Evolutionary conservation across 2,329 filamentous ascomycete species (phyloP), one percentile per base, ranked within the genome.

Genomic region (Akanthomyces uredinophilus): DNA sequence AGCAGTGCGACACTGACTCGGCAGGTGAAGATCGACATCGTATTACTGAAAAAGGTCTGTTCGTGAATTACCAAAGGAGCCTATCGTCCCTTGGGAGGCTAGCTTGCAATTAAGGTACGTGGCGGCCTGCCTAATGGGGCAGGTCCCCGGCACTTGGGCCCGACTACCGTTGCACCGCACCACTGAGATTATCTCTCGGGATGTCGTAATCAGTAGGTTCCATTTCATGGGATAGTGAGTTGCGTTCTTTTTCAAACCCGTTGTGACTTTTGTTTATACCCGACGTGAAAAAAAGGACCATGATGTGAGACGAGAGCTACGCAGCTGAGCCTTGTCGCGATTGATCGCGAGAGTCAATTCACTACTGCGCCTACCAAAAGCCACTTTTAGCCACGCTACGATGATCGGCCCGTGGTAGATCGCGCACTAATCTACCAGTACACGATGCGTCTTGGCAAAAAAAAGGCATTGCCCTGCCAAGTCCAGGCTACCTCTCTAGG

Each of bases 41-140:
- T 8, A n/a, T 43, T 24, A 20, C 7, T 14, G 13, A 5, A 32
- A 5, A 11, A 16, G 16, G 41, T 57, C n/a, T 7, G 37, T 57
- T 37, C 54, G 54, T 11, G 5, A 37, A 44, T 11, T n/a, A 50
- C 18, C 13, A 52, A 44, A 60, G 5, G 1, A 59, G 57, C 22
- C 47, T 52, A 52, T 60, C 24, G 27, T 52, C 35, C 24, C 43
- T 52, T 44, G 32, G 43, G 56, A 60, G 35, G 37, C 24, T 60
- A 44, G 57, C 37, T 51, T 51, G 27, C 32, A n/a, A 27, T 27
- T 5, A 32, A 51, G 27, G n/a, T 44, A 32, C 20, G 22, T 51
- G 44, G 27, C 37, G 47, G 58, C 58, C 49, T 60, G 58, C 58
- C 58, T 53, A 53, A 60, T 53, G 7, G 20, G 58, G 58, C 58